Conservation (phyloP, 768 basidiomycete species). For the Podaxis sp. region DNA sequence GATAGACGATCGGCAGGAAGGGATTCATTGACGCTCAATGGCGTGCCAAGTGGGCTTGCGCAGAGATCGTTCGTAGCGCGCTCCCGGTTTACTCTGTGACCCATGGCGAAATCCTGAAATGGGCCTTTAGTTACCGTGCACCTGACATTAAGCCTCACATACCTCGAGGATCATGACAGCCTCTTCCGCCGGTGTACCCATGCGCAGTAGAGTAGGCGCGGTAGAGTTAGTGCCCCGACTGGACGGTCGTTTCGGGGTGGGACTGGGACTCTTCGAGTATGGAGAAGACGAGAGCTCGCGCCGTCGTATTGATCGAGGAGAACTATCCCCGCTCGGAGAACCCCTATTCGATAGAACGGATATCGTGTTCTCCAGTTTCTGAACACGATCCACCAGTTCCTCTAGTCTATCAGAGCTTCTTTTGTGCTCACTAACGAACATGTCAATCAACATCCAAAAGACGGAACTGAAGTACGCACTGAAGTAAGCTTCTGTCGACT, state of each 20-base stretch:
- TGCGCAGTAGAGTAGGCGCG: slow-evolving; percentile 18
- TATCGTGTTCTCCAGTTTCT: slow-evolving; percentile 24
- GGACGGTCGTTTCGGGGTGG: slow-evolving; percentile 9
- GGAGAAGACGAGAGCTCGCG: slow-evolving; percentile 12
- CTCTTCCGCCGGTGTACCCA: slow-evolving; percentile 24
- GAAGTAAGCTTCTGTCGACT: slow-evolving; percentile 21
- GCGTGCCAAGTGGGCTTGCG: slow-evolving; percentile 2
- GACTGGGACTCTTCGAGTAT: slow-evolving; percentile 12
- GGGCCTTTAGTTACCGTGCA: neutral
- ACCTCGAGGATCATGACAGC: slow-evolving; percentile 29
- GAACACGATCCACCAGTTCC: slow-evolving; percentile 25
- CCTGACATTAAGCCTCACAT: slow-evolving; percentile 8
- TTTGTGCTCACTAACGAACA: neutral
- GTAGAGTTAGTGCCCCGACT: slow-evolving; percentile 14
- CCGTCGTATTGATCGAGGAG: slow-evolving; percentile 11
- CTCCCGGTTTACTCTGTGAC: slow-evolving; percentile 5
- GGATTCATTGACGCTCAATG: neutral
- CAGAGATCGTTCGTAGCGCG: slow-evolving; percentile 1
- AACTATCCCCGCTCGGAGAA: slow-evolving; percentile 4
- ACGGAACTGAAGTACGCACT: slow-evolving; percentile 14
- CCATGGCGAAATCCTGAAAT: slow-evolving; percentile 15
- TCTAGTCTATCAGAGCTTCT: slow-evolving; percentile 22
- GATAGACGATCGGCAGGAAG: slow-evolving; percentile 12
- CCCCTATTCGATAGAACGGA: slow-evolving; percentile 20
- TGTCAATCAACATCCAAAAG: neutral